These are phyloP conservation scores for Magnaporthiopsis poae DNA, from an alignment of 2,329 filamentous ascomycete genomes.

Conservation along the genomic window DNA sequence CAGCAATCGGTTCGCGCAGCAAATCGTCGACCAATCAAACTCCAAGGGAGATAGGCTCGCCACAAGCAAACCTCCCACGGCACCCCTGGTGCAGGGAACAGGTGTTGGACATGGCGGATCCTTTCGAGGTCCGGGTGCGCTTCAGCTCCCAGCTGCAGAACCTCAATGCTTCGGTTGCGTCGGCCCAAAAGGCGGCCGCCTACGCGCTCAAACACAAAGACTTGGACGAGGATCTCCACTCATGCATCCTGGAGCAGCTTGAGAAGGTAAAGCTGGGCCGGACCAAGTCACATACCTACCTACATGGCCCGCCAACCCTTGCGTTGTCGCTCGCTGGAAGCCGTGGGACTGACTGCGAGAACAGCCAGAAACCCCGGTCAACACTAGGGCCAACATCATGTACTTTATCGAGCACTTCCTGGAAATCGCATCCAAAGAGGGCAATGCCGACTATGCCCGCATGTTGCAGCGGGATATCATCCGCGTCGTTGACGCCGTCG, in stretches of 20 bases:
- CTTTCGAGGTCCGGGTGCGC: slow-evolving; percentile 96
- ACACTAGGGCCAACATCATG: slow-evolving; percentile 95
- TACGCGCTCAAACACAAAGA: slow-evolving; percentile 91
- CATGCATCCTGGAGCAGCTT: slow-evolving; percentile 90
- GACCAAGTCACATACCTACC: neutral
- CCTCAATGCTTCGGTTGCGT: slow-evolving; percentile 80
- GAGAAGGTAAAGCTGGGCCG: slow-evolving; percentile 52
- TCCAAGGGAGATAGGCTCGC: neutral
- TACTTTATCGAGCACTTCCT: slow-evolving; percentile 96
- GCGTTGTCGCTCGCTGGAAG: neutral
- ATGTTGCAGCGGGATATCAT: slow-evolving; percentile 95
- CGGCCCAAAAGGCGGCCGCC: slow-evolving; percentile 82
- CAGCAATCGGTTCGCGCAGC: neutral
- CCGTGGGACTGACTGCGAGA: slow-evolving; percentile 8
- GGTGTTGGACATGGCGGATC: slow-evolving; percentile 52
- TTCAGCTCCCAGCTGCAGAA: slow-evolving; percentile 86
- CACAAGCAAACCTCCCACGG: neutral
- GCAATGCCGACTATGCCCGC: slow-evolving; percentile 70
- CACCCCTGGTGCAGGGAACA: neutral
- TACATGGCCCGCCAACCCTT: neutral
- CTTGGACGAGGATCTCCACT: slow-evolving; percentile 94
- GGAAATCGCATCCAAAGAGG: slow-evolving; percentile 69
- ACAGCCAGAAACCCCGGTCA: slow-evolving; percentile 69
- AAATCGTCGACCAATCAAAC: neutral
- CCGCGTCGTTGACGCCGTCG: slow-evolving; percentile 82